Evolutionary conservation across 208 protist genomes (phyloP).

Genomic region (Acanthamoeba culbertsoni): DNA sequence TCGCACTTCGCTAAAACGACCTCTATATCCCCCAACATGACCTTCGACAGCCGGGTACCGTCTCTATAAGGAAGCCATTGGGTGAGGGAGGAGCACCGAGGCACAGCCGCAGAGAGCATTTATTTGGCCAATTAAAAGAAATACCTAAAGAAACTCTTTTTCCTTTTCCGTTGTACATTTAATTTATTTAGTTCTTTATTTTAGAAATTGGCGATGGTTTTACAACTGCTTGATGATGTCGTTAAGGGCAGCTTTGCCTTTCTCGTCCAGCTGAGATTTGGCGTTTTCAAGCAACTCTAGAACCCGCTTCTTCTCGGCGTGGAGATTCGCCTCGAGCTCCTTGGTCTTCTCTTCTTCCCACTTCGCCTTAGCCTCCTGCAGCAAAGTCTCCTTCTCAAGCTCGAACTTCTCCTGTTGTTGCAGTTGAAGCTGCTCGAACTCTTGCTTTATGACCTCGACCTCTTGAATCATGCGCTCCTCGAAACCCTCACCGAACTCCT

Average conservation of each 20-base stretch:
- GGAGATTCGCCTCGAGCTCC: neutral
- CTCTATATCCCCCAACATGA: neutral
- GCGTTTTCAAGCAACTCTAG: neutral
- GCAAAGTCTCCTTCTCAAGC: neutral
- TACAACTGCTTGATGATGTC: too few relatives aligned
- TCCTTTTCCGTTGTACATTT: too few relatives aligned
- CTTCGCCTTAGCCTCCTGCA: neutral
- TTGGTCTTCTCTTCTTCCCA: neutral
- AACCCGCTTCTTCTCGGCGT: neutral
- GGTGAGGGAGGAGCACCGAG: neutral
- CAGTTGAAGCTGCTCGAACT: constrained; percentile 17
- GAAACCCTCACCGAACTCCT: neutral
- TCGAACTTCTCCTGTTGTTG: constrained; percentile 29
- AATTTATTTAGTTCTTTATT: too few relatives aligned
- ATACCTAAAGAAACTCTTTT: too few relatives aligned
- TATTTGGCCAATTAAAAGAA: neutral
- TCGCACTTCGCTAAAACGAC: neutral
- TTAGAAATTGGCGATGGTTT: too few relatives aligned
- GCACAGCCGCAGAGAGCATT: neutral
- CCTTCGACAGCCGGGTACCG: neutral
- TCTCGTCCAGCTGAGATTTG: neutral
- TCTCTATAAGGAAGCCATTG: neutral
- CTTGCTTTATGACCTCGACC: neutral
- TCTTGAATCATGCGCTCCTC: constrained; percentile 10
- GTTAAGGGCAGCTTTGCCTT: neutral